Evolutionary conservation across 2,329 filamentous ascomycete species (phyloP).

Genomic region (Zarea fungicola): DNA sequence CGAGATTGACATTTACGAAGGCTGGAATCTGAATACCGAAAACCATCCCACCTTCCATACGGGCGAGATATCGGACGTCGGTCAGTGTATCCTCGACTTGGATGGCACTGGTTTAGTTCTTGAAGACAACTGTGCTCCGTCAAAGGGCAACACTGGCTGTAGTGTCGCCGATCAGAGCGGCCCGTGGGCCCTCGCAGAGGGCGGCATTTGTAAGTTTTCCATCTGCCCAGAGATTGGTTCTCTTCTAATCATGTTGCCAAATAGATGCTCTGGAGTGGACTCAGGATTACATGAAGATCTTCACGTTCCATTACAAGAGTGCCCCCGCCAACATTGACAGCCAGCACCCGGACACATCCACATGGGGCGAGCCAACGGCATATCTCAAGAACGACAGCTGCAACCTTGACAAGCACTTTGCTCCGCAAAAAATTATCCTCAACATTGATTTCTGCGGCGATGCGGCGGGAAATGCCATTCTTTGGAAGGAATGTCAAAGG

Average conservation of each 20-base stretch:
- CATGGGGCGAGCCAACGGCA: constrained; percentile 61
- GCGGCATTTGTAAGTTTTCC: neutral
- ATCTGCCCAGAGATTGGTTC: neutral
- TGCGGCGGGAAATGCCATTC: constrained; percentile 45
- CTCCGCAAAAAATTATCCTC: constrained; percentile 65
- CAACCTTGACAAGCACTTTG: constrained; percentile 58
- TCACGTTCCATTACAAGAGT: constrained; percentile 29
- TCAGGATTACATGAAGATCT: constrained; percentile 35
- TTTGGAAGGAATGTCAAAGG: constrained; percentile 1
- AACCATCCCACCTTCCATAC: constrained; percentile 57
- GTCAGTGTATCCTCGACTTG: constrained; percentile 24
- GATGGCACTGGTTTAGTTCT: too few species aligned
- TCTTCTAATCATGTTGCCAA: constrained; percentile 18
- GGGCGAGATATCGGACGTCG: constrained; percentile 24
- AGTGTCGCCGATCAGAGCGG: too few species aligned
- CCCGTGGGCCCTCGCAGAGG: neutral
- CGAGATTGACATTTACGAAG: constrained; percentile 63
- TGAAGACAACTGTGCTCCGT: too few species aligned
- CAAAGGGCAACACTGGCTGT: too few species aligned
- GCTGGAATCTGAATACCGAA: constrained; percentile 47
- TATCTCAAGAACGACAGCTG: constrained; percentile 55
- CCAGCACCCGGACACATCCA: constrained; percentile 51
- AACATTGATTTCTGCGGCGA: constrained; percentile 72
- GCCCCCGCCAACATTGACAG: constrained; percentile 30
- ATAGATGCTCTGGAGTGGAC: constrained; percentile 39